A percentile compares a stretch with the other conserved stretches of the same genome.
phyloP scores from a whole-genome alignment of 2,329 filamentous ascomycete genomes.

The Paecilomyces sp. region DNA sequence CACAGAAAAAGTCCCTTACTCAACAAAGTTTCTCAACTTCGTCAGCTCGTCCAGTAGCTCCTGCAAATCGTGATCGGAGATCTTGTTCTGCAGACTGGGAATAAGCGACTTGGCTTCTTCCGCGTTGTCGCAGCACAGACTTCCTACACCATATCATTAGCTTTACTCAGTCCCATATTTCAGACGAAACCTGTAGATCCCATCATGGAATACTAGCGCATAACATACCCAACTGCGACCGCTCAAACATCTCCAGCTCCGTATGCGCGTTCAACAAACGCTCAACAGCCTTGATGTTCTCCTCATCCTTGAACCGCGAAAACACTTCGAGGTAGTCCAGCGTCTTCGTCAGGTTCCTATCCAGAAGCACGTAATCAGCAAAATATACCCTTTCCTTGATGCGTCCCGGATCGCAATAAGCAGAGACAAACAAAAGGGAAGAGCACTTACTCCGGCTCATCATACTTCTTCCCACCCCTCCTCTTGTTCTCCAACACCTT shows the following conservation, averaged over 20 bases:
- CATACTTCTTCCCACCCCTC: conserved; percentile 72
- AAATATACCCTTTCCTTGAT: not conserved
- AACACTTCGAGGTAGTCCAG: conserved; percentile 91
- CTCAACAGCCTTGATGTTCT: conserved; percentile 92
- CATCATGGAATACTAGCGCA: not conserved
- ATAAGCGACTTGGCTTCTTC: conserved; percentile 97
- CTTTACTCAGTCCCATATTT: not conserved
- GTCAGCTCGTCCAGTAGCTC: conserved; percentile 84
- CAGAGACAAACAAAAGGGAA: not conserved
- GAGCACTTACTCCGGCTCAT: conserved; percentile 68
- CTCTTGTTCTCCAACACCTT: conserved; percentile 76
- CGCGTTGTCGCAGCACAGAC: conserved; percentile 81
- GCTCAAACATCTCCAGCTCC: conserved; percentile 84
- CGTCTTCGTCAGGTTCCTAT: conserved; percentile 71
- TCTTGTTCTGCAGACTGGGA: conserved; percentile 81
- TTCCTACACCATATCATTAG: conserved; percentile 50
- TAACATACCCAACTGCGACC: conserved; percentile 73
- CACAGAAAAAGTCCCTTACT: conserved; percentile 14
- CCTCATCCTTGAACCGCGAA: conserved; percentile 89
- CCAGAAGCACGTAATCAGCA: not conserved
- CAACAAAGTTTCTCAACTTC: conserved; percentile 57
- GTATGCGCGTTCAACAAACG: conserved; percentile 68
- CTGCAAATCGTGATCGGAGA: conserved; percentile 80
- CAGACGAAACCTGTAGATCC: not conserved
- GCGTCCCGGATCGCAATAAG: no score